Evolutionary conservation across 1,284 basidiomycete species (phyloP).

Genomic region (Lentinula novae-zelandiae): DNA sequence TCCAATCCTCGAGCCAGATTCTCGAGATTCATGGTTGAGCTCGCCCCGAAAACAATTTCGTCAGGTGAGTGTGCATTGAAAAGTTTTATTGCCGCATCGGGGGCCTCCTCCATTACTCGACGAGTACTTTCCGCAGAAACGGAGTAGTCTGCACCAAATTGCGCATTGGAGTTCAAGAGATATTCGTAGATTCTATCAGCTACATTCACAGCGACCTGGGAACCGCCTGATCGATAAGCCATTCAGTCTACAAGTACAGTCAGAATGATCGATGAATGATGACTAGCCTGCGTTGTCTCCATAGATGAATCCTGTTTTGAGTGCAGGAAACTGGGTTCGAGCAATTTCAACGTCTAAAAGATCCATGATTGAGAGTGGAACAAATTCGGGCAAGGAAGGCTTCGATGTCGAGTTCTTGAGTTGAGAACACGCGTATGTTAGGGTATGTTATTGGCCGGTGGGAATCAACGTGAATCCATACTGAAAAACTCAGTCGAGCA

Average conservation of each 20-base stretch:
- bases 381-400: neutral
- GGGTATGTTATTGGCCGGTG: neutral
- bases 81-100: constrained; percentile 49
- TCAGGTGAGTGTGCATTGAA: constrained; percentile 59
- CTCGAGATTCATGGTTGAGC: constrained; percentile 65
- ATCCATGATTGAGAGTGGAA: constrained; percentile 10
- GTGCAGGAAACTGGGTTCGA: constrained; percentile 60
- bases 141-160: constrained; percentile 67
- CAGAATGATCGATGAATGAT: neutral
- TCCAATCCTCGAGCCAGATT: constrained; percentile 63
- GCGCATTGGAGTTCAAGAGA: constrained; percentile 67
- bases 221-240: constrained; percentile 45
- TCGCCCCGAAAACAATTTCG: constrained; percentile 65
- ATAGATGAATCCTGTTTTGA: constrained; percentile 61
- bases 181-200: constrained; percentile 63
- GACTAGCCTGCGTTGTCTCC: constrained; percentile 60
- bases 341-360: constrained; percentile 48
- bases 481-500: no score
- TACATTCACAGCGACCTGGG: constrained; percentile 55
- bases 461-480: neutral
- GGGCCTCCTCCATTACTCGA: constrained; percentile 47
- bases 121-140: constrained; percentile 49
- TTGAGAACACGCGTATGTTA: neutral
- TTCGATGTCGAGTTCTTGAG: neutral
- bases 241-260: neutral